Evolutionary conservation across 2,329 filamentous ascomycete genomes (phyloP).

Genomic region (Nothophoma quercina): DNA sequence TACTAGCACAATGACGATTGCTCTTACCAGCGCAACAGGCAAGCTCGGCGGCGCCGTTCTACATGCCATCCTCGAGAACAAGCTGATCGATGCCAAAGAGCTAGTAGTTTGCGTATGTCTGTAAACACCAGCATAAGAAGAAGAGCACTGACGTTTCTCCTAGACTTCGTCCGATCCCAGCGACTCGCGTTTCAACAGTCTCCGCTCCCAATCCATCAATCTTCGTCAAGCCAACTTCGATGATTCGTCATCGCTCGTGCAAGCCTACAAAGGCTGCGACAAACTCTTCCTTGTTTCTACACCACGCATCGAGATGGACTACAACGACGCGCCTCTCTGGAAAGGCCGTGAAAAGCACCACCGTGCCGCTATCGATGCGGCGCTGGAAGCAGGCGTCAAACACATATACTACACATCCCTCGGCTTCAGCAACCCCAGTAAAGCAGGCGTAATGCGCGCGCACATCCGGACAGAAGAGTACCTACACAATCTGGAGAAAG

Average conservation of each 20-base stretch:
- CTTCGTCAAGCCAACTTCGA: constrained; percentile 53
- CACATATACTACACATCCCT: constrained; percentile 58
- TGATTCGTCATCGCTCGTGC: constrained; percentile 41
- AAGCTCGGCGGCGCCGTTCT: constrained; percentile 57
- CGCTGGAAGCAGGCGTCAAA: constrained; percentile 50
- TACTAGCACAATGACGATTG: constrained; percentile 32
- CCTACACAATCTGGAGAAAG: constrained; percentile 39
- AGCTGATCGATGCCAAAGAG: constrained; percentile 47
- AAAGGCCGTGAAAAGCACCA: constrained; percentile 56
- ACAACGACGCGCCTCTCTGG: constrained; percentile 51
- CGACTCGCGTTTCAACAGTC: constrained; percentile 32
- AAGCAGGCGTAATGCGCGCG: constrained; percentile 55
- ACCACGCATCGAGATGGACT: constrained; percentile 55
- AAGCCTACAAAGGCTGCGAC: constrained; percentile 49
- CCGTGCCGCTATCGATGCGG: constrained; percentile 53
- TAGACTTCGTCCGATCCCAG: constrained; percentile 33
- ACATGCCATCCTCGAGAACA: constrained; percentile 51
- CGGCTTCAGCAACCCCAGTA: constrained; percentile 51
- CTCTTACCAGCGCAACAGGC: constrained; percentile 55
- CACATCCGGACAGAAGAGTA: constrained; percentile 56
- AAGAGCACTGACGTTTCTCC: background rate
- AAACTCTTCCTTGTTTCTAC: constrained; percentile 57
- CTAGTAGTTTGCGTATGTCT: constrained; percentile 50
- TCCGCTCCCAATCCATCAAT: constrained; percentile 42
- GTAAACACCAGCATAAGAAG: no score